Evolutionary conservation across 2,329 filamentous ascomycete genomes (phyloP).

Genomic region (Tolypocladium guangdongense): DNA sequence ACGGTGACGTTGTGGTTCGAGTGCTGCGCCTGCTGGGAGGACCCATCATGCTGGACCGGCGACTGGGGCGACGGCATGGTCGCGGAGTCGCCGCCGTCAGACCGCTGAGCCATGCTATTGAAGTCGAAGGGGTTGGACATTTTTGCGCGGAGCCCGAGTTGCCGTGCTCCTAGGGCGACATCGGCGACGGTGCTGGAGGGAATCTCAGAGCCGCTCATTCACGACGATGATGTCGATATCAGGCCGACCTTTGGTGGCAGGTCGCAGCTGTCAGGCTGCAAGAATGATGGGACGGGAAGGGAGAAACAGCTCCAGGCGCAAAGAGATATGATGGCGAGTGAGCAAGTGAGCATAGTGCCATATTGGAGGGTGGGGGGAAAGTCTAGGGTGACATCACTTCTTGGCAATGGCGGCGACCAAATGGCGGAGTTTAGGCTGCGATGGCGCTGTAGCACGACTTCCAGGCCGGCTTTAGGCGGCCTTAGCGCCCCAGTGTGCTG

Average conservation of each 20-base stretch:
- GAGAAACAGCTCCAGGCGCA: not conserved
- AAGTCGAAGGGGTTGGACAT: constrained; percentile 11
- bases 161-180: not conserved
- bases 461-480: too few species aligned
- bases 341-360: too few species aligned
- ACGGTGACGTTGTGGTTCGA: constrained; percentile 24
- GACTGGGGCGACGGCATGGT: constrained; percentile 13
- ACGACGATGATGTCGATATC: not conserved
- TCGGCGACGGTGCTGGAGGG: not conserved
- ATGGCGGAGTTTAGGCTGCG: too few species aligned
- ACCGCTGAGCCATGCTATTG: constrained; percentile 8
- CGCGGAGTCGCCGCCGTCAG: constrained; percentile 10
- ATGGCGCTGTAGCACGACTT: too few species aligned
- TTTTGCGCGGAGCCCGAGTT: not conserved
- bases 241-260: not conserved
- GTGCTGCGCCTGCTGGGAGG: constrained; percentile 8
- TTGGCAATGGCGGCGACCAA: too few species aligned
- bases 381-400: not conserved
- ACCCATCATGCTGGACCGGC: constrained; percentile 10
- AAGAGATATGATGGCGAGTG: not conserved
- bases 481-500: too few species aligned
- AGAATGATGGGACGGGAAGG: not conserved
- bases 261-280: not conserved
- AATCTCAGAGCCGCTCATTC: not conserved
- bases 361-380: not conserved